phyloP scores from a whole-genome alignment of 1,284 basidiomycete species.

The Cutaneotrichosporon spelunceum region DNA sequence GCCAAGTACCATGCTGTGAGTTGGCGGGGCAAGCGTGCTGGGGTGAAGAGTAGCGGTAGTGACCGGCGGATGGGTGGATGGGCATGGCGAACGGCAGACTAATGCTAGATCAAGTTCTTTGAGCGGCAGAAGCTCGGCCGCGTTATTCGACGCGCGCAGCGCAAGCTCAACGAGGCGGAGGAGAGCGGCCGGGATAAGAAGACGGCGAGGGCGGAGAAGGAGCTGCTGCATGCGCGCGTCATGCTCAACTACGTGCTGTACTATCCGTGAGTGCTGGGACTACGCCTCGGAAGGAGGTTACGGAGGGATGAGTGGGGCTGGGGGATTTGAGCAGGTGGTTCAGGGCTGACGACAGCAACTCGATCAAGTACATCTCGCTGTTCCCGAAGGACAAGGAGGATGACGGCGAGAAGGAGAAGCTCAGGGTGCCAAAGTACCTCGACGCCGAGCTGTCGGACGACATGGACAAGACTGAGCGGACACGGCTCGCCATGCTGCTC shows the following conservation, averaged over 20 bases:
- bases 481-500: constrained; percentile 62
- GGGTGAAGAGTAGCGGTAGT: background rate
- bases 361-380: constrained; percentile 77
- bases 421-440: constrained; percentile 55
- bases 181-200: constrained; percentile 49
- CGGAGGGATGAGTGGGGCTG: background rate
- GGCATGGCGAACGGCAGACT: background rate
- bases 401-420: constrained; percentile 27
- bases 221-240: constrained; percentile 63
- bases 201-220: constrained; percentile 50
- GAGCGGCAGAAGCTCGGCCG: constrained; percentile 77
- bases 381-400: constrained; percentile 57
- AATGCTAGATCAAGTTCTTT: constrained; percentile 69
- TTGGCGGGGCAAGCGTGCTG: background rate
- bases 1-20: constrained; percentile 68
- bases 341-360: constrained; percentile 58
- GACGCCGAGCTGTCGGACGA: constrained; percentile 35
- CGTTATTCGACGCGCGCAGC: constrained; percentile 64
- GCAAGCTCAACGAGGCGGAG: constrained; percentile 54
- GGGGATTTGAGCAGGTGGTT: background rate
- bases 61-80: background rate
- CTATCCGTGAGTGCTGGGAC: constrained; percentile 55
- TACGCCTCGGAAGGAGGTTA: too few species aligned
- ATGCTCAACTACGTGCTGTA: constrained; percentile 74
- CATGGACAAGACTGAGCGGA: constrained; percentile 52